phyloP scores from a whole-genome alignment of 2,329 filamentous ascomycete genomes.

The Decorospora gaudefroyi region DNA sequence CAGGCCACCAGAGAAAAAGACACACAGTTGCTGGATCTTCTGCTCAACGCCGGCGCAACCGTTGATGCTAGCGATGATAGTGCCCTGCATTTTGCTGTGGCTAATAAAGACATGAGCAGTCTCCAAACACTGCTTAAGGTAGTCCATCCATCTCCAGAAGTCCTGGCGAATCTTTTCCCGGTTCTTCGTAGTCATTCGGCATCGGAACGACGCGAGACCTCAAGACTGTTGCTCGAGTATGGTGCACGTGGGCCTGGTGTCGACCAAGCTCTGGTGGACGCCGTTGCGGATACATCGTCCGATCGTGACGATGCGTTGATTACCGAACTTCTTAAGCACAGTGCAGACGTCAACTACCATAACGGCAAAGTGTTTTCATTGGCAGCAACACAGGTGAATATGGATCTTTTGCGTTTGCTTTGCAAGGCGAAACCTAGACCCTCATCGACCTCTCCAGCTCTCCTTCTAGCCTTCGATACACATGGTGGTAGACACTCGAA shows the following conservation, averaged over 20 bases:
- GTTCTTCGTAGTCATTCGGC: conserved; percentile 22
- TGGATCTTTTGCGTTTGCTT: conserved; percentile 33
- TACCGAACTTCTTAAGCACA: conserved; percentile 30
- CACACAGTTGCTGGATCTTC: conserved; percentile 30
- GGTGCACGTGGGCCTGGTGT: conserved; percentile 38
- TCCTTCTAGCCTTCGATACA: conserved; percentile 38
- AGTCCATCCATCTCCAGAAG: conserved; percentile 27
- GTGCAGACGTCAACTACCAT: conserved; percentile 34
- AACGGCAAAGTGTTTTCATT: conserved; percentile 31
- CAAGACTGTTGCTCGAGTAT: conserved; percentile 30
- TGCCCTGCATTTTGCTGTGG: conserved; percentile 31
- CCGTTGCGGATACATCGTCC: conserved; percentile 32
- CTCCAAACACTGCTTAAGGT: conserved; percentile 28
- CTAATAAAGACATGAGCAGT: conserved; percentile 29
- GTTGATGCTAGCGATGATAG: conserved; percentile 25
- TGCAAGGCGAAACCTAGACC: conserved; percentile 29
- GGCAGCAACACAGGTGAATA: conserved; percentile 38
- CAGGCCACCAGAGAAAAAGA: conserved; percentile 40
- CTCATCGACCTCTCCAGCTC: conserved; percentile 28
- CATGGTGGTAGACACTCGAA: conserved; percentile 27
- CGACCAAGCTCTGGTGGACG: conserved; percentile 37
- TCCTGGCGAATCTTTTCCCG: conserved; percentile 31
- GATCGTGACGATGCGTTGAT: conserved; percentile 34
- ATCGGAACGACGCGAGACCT: conserved; percentile 30
- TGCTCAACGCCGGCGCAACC: conserved; percentile 36